These are phyloP conservation scores for Termitomyces sp. DNA, from an alignment of 768 basidiomycete species.

Conservation along the genomic window DNA sequence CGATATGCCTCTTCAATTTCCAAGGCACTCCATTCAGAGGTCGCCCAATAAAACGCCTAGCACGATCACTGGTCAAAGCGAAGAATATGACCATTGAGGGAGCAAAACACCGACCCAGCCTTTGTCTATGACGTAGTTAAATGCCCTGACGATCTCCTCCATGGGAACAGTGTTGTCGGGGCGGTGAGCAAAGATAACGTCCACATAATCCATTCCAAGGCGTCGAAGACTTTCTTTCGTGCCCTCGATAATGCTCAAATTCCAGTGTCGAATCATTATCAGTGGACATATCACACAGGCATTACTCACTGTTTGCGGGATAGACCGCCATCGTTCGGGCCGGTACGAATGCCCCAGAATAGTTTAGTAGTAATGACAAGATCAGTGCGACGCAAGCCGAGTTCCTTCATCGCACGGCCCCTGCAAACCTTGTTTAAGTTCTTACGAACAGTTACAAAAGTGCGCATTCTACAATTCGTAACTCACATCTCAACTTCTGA, in stretches of 20 bases:
- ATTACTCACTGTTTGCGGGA: constrained; percentile 56
- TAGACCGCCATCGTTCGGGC: constrained; percentile 55
- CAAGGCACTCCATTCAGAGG: constrained; percentile 65
- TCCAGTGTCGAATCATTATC: background rate
- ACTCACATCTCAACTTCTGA: constrained; percentile 72
- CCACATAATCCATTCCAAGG: constrained; percentile 72
- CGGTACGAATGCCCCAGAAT: constrained; percentile 66
- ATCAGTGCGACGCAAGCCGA: constrained; percentile 62
- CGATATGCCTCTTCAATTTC: constrained; percentile 59
- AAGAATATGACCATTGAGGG: background rate
- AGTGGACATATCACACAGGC: background rate
- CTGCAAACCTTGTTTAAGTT: constrained; percentile 19
- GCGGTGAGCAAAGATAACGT: constrained; percentile 71
- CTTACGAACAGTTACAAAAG: background rate
- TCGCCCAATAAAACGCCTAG: constrained; percentile 70
- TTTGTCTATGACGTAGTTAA: constrained; percentile 73
- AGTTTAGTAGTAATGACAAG: constrained; percentile 77
- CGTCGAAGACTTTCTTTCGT: constrained; percentile 62
- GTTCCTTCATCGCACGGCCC: constrained; percentile 75
- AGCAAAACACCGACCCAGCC: constrained; percentile 47
- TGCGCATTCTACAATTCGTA: background rate
- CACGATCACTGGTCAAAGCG: constrained; percentile 1
- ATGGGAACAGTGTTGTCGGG: constrained; percentile 58
- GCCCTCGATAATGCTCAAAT: constrained; percentile 70
- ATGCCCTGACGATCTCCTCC: constrained; percentile 80